Percentiles rank a stretch among this genome's conserved stretches.
Conservation (phyloP, 306 rosid species). For the Quercus aquifolioides region DNA sequence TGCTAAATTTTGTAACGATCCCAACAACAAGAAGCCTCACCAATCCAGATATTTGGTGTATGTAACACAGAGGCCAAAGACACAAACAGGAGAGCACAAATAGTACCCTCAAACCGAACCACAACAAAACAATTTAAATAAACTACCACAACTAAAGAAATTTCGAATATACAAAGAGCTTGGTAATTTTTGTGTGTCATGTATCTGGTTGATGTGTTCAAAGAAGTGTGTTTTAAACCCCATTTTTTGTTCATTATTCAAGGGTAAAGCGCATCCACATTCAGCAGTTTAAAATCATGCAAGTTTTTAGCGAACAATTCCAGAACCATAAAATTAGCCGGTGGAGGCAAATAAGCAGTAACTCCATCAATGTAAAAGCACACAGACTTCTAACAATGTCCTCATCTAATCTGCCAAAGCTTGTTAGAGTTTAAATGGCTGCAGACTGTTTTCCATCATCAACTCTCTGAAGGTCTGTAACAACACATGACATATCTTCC, state of each 20-base stretch:
- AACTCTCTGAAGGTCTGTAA: slow-evolving; percentile 32
- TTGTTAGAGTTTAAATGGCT: background rate
- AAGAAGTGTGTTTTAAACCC: too few species aligned
- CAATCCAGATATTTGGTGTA: too few species aligned
- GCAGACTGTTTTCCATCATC: background rate
- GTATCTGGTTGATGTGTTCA: too few species aligned
- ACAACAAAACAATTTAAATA: too few species aligned
- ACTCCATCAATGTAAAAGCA: background rate
- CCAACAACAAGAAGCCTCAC: too few species aligned
- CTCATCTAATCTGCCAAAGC: background rate
- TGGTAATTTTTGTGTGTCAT: too few species aligned
- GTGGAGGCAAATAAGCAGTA: background rate
- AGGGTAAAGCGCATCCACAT: background rate
- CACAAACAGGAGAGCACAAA: too few species aligned
- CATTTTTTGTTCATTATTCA: background rate
- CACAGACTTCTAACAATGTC: background rate
- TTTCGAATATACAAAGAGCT: too few species aligned
- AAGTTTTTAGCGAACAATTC: background rate
- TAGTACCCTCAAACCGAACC: too few species aligned
- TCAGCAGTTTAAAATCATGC: background rate
- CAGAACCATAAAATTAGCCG: background rate
- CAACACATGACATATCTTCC: slow-evolving; percentile 48
- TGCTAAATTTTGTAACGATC: too few species aligned
- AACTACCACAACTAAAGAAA: too few species aligned
- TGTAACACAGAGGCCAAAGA: too few species aligned